Evolutionary conservation across 2,329 filamentous ascomycete genomes (phyloP).

Genomic region (Aspergillus transmontanensis): DNA sequence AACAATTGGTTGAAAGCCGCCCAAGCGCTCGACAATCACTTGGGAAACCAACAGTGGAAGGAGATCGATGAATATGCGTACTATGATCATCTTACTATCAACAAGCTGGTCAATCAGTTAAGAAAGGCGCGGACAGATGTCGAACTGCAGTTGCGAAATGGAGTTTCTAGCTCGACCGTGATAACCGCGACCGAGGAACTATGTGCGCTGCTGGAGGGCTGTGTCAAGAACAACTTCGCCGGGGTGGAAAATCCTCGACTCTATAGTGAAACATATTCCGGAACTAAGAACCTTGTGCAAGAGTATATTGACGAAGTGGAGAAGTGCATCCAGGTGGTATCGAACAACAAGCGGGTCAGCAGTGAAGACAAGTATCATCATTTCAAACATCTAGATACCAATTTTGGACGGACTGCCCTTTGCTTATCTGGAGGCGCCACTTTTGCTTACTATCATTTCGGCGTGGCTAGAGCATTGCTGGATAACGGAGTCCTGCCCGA

Average conservation of each 20-base stretch:
- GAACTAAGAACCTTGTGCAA: conserved; percentile 93
- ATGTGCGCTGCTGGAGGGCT: conserved; percentile 77
- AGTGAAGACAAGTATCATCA: conserved; percentile 74
- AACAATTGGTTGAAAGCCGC: conserved; percentile 81
- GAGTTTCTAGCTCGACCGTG: conserved; percentile 26
- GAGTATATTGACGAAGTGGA: conserved; percentile 76
- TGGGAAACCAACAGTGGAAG: conserved; percentile 67
- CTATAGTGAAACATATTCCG: conserved; percentile 98
- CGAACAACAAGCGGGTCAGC: conserved; percentile 67
- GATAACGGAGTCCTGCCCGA: conserved; percentile 85
- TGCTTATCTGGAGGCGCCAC: conserved; percentile 91
- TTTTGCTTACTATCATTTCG: conserved; percentile 97
- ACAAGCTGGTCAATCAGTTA: conserved; percentile 75
- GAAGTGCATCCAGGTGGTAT: conserved; percentile 65
- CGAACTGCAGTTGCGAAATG: conserved; percentile 39
- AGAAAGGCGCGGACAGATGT: conserved; percentile 46
- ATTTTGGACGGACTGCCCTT: conserved; percentile 88
- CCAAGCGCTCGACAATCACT: conserved; percentile 73
- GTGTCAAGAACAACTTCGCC: conserved; percentile 96
- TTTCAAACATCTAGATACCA: conserved; percentile 86
- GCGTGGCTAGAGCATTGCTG: conserved; percentile 84
- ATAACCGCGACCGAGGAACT: conserved; percentile 71
- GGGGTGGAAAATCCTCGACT: conserved; percentile 90
- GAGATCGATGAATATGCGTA: conserved; percentile 64
- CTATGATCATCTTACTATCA: conserved; percentile 86